Conservation (phyloP, 140 eudicot genomes). For the Stevia rebaudiana region DNA sequence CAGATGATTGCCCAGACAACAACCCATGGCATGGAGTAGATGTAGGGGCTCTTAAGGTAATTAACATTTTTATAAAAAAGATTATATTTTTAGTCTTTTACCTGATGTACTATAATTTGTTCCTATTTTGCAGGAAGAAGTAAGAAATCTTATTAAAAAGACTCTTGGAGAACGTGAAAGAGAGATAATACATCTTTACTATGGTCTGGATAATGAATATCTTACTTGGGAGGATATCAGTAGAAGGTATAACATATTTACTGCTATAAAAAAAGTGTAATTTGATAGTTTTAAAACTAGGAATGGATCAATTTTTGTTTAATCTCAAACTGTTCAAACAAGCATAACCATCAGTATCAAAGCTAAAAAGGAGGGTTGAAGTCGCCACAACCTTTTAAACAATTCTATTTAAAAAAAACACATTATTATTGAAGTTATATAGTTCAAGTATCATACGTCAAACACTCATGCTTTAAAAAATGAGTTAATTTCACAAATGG, state of each 20-base stretch:
- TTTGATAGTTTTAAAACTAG: background rate
- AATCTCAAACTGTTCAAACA: background rate
- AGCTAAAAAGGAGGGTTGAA: background rate
- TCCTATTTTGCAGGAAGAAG: conserved; percentile 70
- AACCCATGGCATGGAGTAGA: conserved; percentile 95
- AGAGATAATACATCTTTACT: conserved; percentile 77
- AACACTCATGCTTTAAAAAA: no score
- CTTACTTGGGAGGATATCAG: conserved; percentile 99
- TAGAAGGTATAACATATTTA: conserved; percentile 42
- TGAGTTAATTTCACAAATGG: no score
- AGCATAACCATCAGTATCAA: no score
- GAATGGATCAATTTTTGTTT: background rate
- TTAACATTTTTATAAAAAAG: no score
- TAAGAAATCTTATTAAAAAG: conserved; percentile 52
- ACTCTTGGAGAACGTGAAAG: conserved; percentile 75
- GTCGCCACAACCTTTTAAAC: background rate
- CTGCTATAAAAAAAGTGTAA: background rate
- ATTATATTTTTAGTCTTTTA: no score
- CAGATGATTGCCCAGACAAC: conserved; percentile 72
- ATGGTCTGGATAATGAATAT: conserved; percentile 79
- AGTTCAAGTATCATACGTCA: background rate
- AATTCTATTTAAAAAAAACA: background rate
- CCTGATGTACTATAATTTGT: background rate
- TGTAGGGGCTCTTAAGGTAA: conserved; percentile 84
- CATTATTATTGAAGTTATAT: background rate